These are phyloP conservation scores for Spirogloea muscicola DNA, from an alignment of 139 green algal species.

Conservation along the genomic window DNA sequence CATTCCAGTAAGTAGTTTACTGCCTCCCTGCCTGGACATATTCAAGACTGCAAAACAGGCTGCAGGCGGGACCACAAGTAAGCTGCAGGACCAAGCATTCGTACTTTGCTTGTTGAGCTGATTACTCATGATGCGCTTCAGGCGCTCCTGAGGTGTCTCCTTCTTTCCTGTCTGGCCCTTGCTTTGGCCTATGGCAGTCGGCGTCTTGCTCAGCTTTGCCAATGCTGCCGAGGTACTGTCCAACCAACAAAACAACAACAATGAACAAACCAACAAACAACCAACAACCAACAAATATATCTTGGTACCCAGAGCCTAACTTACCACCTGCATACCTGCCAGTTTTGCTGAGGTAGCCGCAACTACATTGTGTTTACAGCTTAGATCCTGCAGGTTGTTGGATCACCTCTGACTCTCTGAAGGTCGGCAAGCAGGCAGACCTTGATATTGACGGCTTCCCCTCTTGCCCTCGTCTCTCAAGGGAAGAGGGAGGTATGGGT, in stretches of 20 bases:
- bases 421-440: too few relatives aligned
- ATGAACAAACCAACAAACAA: slow-evolving; percentile 6
- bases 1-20: neutral
- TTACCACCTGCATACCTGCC: neutral
- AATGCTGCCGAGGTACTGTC: slow-evolving; percentile 12
- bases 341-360: neutral
- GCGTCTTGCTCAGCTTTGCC: slow-evolving; percentile 25
- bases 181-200: neutral
- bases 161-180: too few relatives aligned
- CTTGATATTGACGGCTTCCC: too few relatives aligned
- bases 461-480: neutral
- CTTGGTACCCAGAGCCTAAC: neutral
- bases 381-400: too few relatives aligned
- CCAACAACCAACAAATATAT: neutral
- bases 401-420: too few relatives aligned
- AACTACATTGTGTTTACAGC: too few relatives aligned
- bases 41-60: neutral
- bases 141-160: slow-evolving; percentile 40
- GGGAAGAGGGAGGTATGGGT: neutral
- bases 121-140: slow-evolving; percentile 46
- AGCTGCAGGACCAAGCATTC: slow-evolving; percentile 20
- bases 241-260: neutral
- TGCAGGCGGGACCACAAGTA: neutral
- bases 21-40: neutral
- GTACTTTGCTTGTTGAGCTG: slow-evolving; percentile 46